phyloP scores from a whole-genome alignment of 805 yeast genomes.

The Lipomyces starkeyi region DNA sequence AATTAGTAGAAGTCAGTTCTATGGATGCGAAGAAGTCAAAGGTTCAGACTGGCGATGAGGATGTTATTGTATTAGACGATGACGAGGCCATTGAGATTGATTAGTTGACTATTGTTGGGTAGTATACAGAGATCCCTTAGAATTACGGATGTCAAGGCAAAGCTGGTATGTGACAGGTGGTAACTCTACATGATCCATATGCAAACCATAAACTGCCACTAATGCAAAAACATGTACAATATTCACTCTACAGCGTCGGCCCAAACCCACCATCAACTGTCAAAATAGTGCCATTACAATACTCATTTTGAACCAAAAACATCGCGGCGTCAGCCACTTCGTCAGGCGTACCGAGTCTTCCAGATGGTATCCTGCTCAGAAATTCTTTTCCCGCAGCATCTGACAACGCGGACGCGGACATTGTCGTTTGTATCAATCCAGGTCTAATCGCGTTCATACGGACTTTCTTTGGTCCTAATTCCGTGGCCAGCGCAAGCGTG shows the following conservation, averaged over 20 bases:
- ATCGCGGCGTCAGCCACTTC: conserved; percentile 40
- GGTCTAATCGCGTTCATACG: conserved; percentile 72
- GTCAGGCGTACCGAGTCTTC: conserved; percentile 29
- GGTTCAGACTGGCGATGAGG: conserved; percentile 20
- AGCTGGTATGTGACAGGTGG: not conserved
- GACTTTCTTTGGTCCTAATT: conserved; percentile 58
- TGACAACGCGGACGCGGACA: conserved; percentile 46
- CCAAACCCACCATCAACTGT: conserved; percentile 38
- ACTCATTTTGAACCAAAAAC: conserved; percentile 37
- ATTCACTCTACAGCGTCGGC: not conserved
- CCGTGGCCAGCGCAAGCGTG: conserved; percentile 63
- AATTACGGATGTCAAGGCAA: not conserved
- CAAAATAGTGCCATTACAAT: conserved; percentile 37
- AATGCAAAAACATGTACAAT: not conserved
- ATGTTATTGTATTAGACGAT: conserved; percentile 30
- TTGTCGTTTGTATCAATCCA: conserved; percentile 70
- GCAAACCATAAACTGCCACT: not conserved
- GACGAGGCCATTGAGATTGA: conserved; percentile 40
- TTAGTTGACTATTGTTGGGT: not conserved
- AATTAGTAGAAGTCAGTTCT: not conserved
- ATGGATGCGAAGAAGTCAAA: conserved; percentile 21
- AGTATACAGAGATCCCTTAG: not conserved
- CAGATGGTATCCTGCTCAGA: conserved; percentile 27
- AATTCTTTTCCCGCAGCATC: conserved; percentile 12
- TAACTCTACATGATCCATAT: not conserved